Evolutionary conservation across 1,284 basidiomycete species (phyloP), one percentile per base, ranked within the genome.

Genomic region (Meripilus lineatus): DNA sequence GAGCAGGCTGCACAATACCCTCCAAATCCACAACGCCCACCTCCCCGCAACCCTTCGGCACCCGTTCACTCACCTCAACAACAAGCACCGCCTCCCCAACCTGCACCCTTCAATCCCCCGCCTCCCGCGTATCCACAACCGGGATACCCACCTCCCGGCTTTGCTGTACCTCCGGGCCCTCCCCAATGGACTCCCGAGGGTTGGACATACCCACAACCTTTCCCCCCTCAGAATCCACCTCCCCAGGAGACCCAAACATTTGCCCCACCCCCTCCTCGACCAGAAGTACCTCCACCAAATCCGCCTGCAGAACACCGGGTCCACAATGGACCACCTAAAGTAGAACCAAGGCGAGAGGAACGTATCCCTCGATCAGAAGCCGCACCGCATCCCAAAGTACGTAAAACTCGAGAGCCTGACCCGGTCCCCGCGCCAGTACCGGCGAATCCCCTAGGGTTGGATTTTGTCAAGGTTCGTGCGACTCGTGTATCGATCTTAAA

Each of bases 401-500:
- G 61, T 51, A 59, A 55, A 51, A 44, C 50, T 25, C 46, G 51
- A 38, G 53, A 58, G 32, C 41, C 45, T 32, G 54, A 57, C 37
- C 48, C 48, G 22, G 45, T 45, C 17, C 48, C 55, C 8, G 46
- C 56, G 32, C 52, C 55, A 30, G 49, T 51, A 44, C 50, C 57
- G 44, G 45, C 56, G 25, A 44, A 54, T 28, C 44, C 53, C 15
- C 38, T 56, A 13, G 52, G 58, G 24, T 56, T 79, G 33, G 78
- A 81, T 61, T 82, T 78, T 51, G 51, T 59, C 39, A 81, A 79
- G 70, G 78, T 77, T 48, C 48, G 59, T 56, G 42, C 11, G 20
- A n/a, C n/a, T n/a, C n/a, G n/a, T n/a, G n/a, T n/a, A n/a, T n/a
- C n/a, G n/a, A n/a, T n/a, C n/a, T 20, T 21, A 23, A 30, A 13